Conservation (phyloP, 208 protist species). For the Spongospora subterranea region DNA sequence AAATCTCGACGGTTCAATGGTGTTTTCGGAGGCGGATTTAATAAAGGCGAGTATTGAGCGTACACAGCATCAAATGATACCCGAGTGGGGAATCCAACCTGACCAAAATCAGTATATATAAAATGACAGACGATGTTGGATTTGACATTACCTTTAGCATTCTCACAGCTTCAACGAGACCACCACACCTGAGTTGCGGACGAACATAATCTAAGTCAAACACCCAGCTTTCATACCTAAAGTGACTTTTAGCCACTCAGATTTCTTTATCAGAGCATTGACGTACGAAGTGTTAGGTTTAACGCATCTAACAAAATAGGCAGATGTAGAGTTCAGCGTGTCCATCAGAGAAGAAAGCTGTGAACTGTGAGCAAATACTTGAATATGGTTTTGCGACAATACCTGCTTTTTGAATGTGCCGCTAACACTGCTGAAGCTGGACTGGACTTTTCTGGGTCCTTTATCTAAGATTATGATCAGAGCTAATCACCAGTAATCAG, state of each 20-base stretch:
- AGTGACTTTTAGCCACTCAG: not conserved
- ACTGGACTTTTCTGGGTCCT: slow-evolving; percentile 13
- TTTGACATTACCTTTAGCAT: slow-evolving; percentile 64
- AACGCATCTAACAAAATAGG: slow-evolving; percentile 78
- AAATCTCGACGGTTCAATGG: slow-evolving; percentile 60
- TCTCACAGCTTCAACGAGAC: slow-evolving; percentile 72
- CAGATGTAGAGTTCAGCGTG: slow-evolving; percentile 63
- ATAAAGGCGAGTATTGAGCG: slow-evolving; percentile 41
- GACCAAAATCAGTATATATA: not conserved
- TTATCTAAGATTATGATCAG: not conserved
- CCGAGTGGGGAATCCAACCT: slow-evolving; percentile 67
- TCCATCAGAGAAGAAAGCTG: slow-evolving; percentile 66
- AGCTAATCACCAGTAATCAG: not conserved
- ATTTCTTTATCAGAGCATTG: not conserved
- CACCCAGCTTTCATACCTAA: slow-evolving; percentile 66
- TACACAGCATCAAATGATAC: slow-evolving; percentile 51
- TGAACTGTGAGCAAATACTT: not conserved
- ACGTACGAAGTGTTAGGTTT: slow-evolving; percentile 76
- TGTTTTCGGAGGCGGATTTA: slow-evolving; percentile 16
- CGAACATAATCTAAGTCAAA: slow-evolving; percentile 69
- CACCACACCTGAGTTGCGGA: slow-evolving; percentile 68
- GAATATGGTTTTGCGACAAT: not conserved
- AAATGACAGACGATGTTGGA: not conserved
- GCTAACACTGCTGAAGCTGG: slow-evolving; percentile 4
- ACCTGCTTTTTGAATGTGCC: slow-evolving; percentile 55